A percentile compares a stretch with the other conserved stretches of the same genome.
Evolutionary conservation across 257 asterid species (phyloP).

Genomic region (Cinchona pubescens): DNA sequence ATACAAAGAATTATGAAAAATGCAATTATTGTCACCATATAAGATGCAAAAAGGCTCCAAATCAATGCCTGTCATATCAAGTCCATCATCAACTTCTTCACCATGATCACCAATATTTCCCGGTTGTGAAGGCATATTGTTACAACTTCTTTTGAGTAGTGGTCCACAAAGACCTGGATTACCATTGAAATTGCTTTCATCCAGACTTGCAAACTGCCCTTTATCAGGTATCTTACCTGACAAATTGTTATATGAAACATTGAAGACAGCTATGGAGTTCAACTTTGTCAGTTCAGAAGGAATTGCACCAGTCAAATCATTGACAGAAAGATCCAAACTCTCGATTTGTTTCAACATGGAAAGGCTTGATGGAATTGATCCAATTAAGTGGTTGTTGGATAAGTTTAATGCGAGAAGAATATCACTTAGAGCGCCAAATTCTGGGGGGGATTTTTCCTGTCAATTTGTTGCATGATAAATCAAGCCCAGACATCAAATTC

Average conservation of each 20-base stretch:
- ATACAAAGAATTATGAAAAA: not conserved
- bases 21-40: not conserved
- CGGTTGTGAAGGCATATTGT: not conserved
- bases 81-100: too few relatives aligned
- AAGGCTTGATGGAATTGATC: conserved; percentile 7
- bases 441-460: conserved; percentile 7
- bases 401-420: conserved; percentile 3
- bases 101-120: not conserved
- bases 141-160: not conserved
- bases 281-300: not conserved
- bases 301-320: not conserved
- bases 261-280: conserved; percentile 3
- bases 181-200: conserved; percentile 16
- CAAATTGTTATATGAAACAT: conserved; percentile 22
- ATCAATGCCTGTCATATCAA: not conserved
- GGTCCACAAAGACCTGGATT: conserved; percentile 22
- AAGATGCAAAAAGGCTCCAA: not conserved
- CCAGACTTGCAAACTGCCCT: conserved; percentile 15
- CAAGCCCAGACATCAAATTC: conserved; percentile 21
- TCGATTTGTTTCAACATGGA: conserved; percentile 9
- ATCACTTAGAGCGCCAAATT: conserved; percentile 10
- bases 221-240: conserved; percentile 15
- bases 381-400: conserved; percentile 4
- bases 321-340: conserved; percentile 25
- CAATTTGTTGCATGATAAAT: conserved; percentile 15